Base-by-base conservation (phyloP, 768 basidiomycete genomes). In the Gelatoporia subvermispora region DNA sequence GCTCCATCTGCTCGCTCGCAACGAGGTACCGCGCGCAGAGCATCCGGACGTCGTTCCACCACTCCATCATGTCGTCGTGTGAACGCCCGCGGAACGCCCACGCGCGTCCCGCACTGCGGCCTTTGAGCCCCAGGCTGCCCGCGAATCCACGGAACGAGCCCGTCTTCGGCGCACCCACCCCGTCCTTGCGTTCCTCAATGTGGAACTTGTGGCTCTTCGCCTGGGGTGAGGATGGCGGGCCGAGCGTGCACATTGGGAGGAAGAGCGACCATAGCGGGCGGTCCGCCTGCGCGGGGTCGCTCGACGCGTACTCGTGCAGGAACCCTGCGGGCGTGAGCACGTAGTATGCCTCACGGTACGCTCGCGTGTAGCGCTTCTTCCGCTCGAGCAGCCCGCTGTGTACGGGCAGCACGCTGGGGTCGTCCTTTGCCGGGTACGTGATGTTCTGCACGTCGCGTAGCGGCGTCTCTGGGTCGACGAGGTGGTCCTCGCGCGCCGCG, bases 31-130 rank as follows among this genome's bases (percentile, higher is more conserved):
- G 69, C 18, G 93, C 92, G 59, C 93, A 94, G 35, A 95, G 72
- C 91, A 94, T 93, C 52, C 90, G 70, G 35, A 94, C 75, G 63
- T 98, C 96, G 62, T 98, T 98, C 96, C 96, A 99, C 91, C 96
- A 96, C 70, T 99, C 96, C 92, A 97, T 92, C 92, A 97, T 93
- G 57, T 97, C 95, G 54, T 98, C 95, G 55, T 88, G 81, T 50
- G 84, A 87, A 51, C 95, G 72, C 40, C 88, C 79, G 31, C 93
- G 78, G 76, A 99, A 98, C 42, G 84, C 88, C 83, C 88, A 98
- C 23, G 90, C 90, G 58, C 81, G 77, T 46, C 79, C 71, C 16
- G 46, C 47, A 41, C 68, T 57, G 46, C 63, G 51, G 31, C 64
- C 21, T 56, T 63, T 25, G 50, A 49, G 47, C 55, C 52, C 51